Evolutionary conservation across 768 basidiomycete species (phyloP).

Genomic region (Termitomyces bulborhizus): DNA sequence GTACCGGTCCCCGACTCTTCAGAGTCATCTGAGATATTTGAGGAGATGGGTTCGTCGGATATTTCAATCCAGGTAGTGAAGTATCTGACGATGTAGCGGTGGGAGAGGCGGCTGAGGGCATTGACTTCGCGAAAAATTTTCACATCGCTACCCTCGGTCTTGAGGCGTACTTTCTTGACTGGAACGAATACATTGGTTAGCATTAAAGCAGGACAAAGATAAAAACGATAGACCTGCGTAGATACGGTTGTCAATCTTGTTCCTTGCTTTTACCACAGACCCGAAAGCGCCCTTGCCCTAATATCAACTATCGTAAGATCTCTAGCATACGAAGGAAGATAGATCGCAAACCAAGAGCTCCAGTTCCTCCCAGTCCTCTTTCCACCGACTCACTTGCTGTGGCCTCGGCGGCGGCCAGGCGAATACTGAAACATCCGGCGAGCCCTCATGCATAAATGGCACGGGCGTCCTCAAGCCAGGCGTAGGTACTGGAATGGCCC

Average conservation of each 20-base stretch:
- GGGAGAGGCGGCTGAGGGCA: conserved; percentile 79
- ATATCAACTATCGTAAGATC: neutral
- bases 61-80: conserved; percentile 89
- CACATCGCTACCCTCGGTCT: conserved; percentile 69
- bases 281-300: conserved; percentile 90
- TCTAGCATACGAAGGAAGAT: neutral
- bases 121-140: conserved; percentile 92
- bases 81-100: conserved; percentile 89
- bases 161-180: conserved; percentile 89
- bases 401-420: conserved; percentile 38
- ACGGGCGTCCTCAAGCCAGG: conserved; percentile 45
- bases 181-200: neutral
- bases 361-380: conserved; percentile 91
- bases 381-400: conserved; percentile 73
- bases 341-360: conserved; percentile 59
- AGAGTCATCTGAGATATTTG: conserved; percentile 51
- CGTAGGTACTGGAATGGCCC: conserved; percentile 21
- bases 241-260: conserved; percentile 79
- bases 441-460: conserved; percentile 35
- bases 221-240: conserved; percentile 58
- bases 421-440: conserved; percentile 67
- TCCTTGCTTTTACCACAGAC: conserved; percentile 90
- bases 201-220: neutral
- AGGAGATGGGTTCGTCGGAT: conserved; percentile 28
- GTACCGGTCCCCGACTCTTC: conserved; percentile 22